These are phyloP conservation scores for Linnemannia elongata DNA, from an alignment of 192 early-diverging fungal species.

Conservation along the genomic window DNA sequence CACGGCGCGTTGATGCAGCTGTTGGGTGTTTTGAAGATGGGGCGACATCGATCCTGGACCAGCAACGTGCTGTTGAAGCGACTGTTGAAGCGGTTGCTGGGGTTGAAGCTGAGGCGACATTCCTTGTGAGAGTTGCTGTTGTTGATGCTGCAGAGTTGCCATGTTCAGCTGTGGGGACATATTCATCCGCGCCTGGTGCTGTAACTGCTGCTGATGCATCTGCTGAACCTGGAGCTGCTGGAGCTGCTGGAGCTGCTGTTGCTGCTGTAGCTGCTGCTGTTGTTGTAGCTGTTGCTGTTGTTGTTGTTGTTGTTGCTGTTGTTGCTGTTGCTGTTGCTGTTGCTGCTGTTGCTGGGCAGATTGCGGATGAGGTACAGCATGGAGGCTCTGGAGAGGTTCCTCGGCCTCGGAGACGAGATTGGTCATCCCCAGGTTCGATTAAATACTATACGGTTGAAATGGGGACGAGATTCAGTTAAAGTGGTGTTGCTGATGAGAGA, in stretches of 20 bases:
- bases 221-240: conserved; percentile 7
- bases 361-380: neutral
- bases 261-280: conserved; percentile 9
- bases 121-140: neutral
- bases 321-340: conserved; percentile 11
- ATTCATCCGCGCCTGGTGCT: conserved; percentile 5
- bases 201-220: conserved; percentile 16
- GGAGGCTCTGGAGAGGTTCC: conserved; percentile 2
- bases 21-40: conserved; percentile 6
- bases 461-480: neutral
- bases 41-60: conserved; percentile 9
- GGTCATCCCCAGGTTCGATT: conserved; percentile 5
- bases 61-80: neutral
- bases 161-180: conserved; percentile 9
- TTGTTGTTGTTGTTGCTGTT: neutral
- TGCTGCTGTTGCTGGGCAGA: neutral
- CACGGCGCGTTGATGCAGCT: neutral
- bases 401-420: conserved; percentile 8
- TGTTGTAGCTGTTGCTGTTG: neutral
- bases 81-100: conserved; percentile 12
- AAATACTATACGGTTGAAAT: neutral
- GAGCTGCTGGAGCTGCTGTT: conserved; percentile 7
- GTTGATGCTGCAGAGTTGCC: conserved; percentile 10
- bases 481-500: neutral
- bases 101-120: conserved; percentile 14